Conservation (phyloP, 148 eudicot genomes). For the Silene uniflora region DNA sequence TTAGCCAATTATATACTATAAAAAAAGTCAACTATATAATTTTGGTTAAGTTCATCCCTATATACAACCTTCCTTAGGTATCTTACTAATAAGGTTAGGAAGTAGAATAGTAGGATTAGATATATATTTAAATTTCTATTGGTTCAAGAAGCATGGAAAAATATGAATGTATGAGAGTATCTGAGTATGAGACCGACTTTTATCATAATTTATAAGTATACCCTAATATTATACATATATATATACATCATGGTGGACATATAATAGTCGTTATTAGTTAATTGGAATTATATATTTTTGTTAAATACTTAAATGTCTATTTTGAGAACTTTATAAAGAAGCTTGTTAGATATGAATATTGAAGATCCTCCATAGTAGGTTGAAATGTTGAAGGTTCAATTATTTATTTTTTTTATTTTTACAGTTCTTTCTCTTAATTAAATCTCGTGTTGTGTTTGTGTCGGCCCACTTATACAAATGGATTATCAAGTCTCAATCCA, state of each 20-base stretch:
- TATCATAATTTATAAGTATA: neutral
- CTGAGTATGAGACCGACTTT: neutral
- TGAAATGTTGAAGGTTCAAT: neutral
- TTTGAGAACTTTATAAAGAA: conserved; percentile 6
- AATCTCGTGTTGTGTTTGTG: no score
- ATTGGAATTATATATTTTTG: neutral
- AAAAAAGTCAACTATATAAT: conserved; percentile 43
- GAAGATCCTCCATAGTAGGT: conserved; percentile 1
- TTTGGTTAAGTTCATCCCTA: conserved; percentile 40
- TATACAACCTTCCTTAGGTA: conserved; percentile 49
- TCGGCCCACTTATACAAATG: no score
- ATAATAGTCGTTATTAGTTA: neutral
- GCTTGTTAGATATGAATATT: neutral
- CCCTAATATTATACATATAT: neutral
- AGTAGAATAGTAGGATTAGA: conserved; percentile 9
- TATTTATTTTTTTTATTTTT: no score
- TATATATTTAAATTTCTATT: conserved; percentile 6
- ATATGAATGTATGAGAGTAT: neutral
- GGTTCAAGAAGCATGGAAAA: neutral
- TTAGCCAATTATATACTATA: neutral
- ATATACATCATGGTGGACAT: conserved; percentile 7
- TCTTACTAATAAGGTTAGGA: conserved; percentile 6
- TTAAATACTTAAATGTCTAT: conserved; percentile 15
- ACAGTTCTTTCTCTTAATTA: neutral
- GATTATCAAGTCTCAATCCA: no score